These are phyloP conservation scores for Helenozyma rhizophorensis DNA, from an alignment of 805 yeast genomes.

Conservation along the genomic window DNA sequence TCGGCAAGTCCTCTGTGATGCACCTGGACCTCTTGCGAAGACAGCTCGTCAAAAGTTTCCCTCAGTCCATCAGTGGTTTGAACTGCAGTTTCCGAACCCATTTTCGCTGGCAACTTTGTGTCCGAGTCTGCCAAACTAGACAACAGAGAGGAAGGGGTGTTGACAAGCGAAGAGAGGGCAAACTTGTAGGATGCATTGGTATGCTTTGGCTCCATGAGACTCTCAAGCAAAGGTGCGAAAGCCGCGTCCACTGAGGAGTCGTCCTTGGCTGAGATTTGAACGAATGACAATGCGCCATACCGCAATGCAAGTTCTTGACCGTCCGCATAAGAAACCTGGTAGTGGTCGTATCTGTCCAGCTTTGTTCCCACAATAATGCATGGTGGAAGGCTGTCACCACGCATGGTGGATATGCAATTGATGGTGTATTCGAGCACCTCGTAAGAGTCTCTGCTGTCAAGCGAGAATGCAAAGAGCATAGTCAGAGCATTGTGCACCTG, in stretches of 20 bases:
- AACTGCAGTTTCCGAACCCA: too few species aligned
- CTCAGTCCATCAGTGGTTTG: too few species aligned
- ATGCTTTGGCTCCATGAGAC: slow-evolving; percentile 1
- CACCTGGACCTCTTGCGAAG: too few species aligned
- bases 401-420: slow-evolving; percentile 19
- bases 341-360: slow-evolving; percentile 19
- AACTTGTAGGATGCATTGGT: background rate
- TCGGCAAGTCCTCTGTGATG: too few species aligned
- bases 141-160: too few species aligned
- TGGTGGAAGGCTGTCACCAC: slow-evolving; percentile 24
- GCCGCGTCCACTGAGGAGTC: slow-evolving; percentile 21
- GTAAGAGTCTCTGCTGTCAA: slow-evolving; percentile 24
- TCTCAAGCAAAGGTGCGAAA: slow-evolving; percentile 24
- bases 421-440: slow-evolving; percentile 25
- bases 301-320: slow-evolving; percentile 24
- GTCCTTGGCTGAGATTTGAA: slow-evolving; percentile 24
- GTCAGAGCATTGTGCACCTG: slow-evolving; percentile 29
- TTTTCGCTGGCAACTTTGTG: too few species aligned
- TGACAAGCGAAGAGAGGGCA: too few species aligned
- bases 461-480: slow-evolving; percentile 28
- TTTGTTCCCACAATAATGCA: slow-evolving; percentile 29
- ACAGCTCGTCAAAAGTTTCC: too few species aligned
- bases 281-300: slow-evolving; percentile 24
- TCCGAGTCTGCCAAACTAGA: too few species aligned
- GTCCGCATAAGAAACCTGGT: slow-evolving; percentile 27